Evolutionary conservation across 495 filamentous ascomycete species (phyloP), one percentile per base, ranked within the genome.

Genomic region (Jackrogersella multiformis): DNA sequence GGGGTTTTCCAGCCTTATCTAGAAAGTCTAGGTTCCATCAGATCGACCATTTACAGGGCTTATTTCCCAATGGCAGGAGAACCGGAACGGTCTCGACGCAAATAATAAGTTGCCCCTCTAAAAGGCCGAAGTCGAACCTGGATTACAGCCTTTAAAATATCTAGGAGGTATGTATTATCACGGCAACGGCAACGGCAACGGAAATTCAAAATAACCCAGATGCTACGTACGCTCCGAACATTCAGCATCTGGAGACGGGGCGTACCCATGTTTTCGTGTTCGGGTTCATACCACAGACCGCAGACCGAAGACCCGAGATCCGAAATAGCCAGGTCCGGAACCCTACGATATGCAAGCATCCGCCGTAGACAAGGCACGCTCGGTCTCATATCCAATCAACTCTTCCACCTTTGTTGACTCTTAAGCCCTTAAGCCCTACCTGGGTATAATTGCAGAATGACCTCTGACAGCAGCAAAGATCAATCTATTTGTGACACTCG

Each of bases 261-360:
- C 7, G 15, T 4, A 16, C 13, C 38, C 56, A 64, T 56, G 39
- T 20, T 13, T 46, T 71, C 58, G 63, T 66, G 53, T 67, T 67
- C 68, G 64, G 63, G 46, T 56, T 64, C 57, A 36, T 32, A 57
- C 36, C 12, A 36, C 52, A 16, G n/a, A n/a, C n/a, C n/a, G n/a
- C n/a, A n/a, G n/a, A n/a, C n/a, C n/a, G n/a, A n/a, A n/a, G 52
- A 46, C 55, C 64, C 58, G 68, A 67, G 63, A 71, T 67, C 68
- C 68, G 64, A 67, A 49, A 46, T 34, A 42, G 38, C 28, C 39
- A 54, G 41, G 42, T 36, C 66, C 16, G 41, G 24, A 32, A 56
- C 57, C 49, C 38, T 45, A 39, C 44, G 26, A 36, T 34, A 62
- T 70, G 67, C 57, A 18, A 52, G 61, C 52, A 61, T 56, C 66